Base-by-base conservation (phyloP, 331 rosid species). In the Arachis monticola region DNA sequence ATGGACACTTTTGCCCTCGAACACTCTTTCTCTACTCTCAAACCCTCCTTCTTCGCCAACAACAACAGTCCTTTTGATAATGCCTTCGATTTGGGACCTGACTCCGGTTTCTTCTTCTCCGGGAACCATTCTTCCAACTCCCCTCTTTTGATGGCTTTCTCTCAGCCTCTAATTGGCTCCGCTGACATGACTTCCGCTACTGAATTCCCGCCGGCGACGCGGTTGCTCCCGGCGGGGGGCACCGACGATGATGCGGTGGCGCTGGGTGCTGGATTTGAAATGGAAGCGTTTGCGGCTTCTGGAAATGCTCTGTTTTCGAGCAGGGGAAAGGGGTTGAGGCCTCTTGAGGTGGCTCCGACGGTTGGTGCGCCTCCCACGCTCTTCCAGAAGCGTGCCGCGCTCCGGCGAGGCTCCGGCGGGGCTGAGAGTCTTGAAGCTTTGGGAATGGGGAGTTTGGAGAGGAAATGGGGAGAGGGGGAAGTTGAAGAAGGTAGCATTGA, bases 321-420 rank as follows among this genome's bases (percentile, higher is more conserved):
- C 76, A 60, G 71, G 67, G 67, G 76, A 7, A 81, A 83, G 68
- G 77, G 13, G 38, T 55, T 71, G 40, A 27, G 76, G 73, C 83
- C 85, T 50, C 77, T 76, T 2, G 77, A 81, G 30, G 83, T 60
- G 45, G 69, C 73, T 22, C 79, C 85, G 42, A 76, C 77, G 2
- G 32, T 60, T 57, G 84, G 85, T 1, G 62, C 82, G 10, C 80
- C 77, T 38, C 86, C 89, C 12, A 81, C 84, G 41, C 56, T 87
- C 58, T 87, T 81, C 50, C 81, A 83, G 74, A 83, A 83, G 82
- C 80, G 91, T 69, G 81, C 77, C 3, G 82, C 79, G 5, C 88
- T 69, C 31, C 77, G 80, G 9, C 71, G 76, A 42, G 75, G 57
- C 64, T 70, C 80, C 2, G 64, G 31, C 1, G 83, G 84, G 41